Conservation (phyloP, 208 protist genomes). For the Leishmania martiniquensis region DNA sequence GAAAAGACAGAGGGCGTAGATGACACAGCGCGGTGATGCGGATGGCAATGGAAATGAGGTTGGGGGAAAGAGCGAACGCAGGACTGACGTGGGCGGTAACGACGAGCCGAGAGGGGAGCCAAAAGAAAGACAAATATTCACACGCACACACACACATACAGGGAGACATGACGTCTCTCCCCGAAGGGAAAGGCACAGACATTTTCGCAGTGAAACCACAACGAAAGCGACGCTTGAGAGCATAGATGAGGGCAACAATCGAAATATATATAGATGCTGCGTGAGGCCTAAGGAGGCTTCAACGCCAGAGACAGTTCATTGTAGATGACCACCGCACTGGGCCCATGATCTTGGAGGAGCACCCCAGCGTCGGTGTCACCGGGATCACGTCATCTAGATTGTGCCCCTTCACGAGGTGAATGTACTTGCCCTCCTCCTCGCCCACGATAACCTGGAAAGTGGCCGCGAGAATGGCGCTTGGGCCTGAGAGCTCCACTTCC, state of each 20-base stretch:
- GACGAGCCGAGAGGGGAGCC: background rate
- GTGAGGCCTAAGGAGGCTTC: background rate
- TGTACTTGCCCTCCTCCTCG: constrained; percentile 66
- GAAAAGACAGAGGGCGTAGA: background rate
- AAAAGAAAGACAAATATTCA: background rate
- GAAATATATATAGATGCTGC: constrained; percentile 2
- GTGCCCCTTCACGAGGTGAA: constrained; percentile 77
- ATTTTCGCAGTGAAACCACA: background rate
- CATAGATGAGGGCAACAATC: background rate
- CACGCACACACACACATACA: background rate
- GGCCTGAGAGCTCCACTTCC: constrained; percentile 56
- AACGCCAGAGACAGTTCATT: constrained; percentile 73
- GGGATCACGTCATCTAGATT: constrained; percentile 70
- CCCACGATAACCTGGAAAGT: constrained; percentile 66
- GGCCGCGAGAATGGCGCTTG: constrained; percentile 68
- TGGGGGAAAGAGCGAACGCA: background rate
- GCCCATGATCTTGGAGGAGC: constrained; percentile 67
- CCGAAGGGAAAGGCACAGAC: background rate
- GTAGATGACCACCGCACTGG: constrained; percentile 68
- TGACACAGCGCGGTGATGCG: background rate
- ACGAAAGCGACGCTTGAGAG: background rate
- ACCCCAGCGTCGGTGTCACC: constrained; percentile 33
- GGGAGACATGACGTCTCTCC: background rate
- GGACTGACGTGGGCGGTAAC: background rate
- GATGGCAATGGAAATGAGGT: too few relatives aligned